Conservation (phyloP, 352 stramenopile species). For the Globisporangium iwayamae region DNA sequence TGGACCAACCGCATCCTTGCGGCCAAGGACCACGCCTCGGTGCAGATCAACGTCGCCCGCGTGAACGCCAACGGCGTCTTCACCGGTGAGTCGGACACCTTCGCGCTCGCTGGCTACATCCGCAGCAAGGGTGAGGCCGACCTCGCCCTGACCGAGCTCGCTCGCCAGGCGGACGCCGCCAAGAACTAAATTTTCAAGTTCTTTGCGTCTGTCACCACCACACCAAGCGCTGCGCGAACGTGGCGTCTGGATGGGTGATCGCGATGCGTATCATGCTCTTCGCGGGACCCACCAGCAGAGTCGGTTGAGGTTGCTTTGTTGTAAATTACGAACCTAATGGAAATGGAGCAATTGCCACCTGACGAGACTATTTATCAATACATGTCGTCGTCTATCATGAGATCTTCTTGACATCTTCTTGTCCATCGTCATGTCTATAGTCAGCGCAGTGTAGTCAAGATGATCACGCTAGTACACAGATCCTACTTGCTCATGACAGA, state of each 20-base stretch:
- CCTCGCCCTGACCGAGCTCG: constrained; percentile 89
- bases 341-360: constrained; percentile 17
- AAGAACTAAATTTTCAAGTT: constrained; percentile 54
- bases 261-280: not conserved
- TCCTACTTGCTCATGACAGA: not conserved
- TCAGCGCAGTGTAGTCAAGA: not conserved
- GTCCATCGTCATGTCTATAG: not conserved
- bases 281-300: constrained; percentile 7
- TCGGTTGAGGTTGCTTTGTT: constrained; percentile 18
- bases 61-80: constrained; percentile 96
- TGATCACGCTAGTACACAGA: not conserved
- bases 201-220: not conserved
- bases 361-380: constrained; percentile 15
- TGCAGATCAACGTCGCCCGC: constrained; percentile 98
- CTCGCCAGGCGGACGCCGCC: constrained; percentile 68
- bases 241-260: not conserved
- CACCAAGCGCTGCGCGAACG: not conserved
- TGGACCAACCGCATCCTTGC: constrained; percentile 98
- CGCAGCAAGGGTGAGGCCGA: constrained; percentile 94
- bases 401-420: not conserved
- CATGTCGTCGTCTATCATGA: constrained; percentile 1
- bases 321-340: constrained; percentile 14
- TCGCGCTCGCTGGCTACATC: constrained; percentile 96
- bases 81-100: constrained; percentile 95
- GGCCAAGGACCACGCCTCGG: constrained; percentile 96